phyloP scores from a whole-genome alignment of 345 rosid species.

The Camelina hispida region DNA sequence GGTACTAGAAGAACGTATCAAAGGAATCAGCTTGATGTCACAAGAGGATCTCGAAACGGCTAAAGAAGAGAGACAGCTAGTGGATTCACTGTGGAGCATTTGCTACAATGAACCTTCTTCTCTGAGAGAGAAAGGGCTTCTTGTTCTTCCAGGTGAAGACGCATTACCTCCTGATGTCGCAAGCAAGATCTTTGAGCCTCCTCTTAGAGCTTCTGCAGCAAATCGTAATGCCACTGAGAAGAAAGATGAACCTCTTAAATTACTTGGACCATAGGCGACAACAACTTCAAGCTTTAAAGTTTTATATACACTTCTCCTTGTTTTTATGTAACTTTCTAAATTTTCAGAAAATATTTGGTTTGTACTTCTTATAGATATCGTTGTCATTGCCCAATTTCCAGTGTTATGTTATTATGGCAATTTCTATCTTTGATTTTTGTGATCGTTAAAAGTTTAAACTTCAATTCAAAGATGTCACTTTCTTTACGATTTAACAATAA shows the following conservation, averaged over 20 bases:
- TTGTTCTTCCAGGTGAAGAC: constrained; percentile 85
- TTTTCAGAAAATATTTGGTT: not conserved
- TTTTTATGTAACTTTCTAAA: constrained; percentile 17
- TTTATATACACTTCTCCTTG: not conserved
- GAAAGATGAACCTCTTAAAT: constrained; percentile 63
- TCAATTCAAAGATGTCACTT: not conserved
- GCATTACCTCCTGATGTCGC: constrained; percentile 78
- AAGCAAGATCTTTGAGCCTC: constrained; percentile 83
- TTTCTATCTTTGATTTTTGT: constrained; percentile 1
- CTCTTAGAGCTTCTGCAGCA: constrained; percentile 79
- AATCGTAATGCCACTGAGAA: constrained; percentile 49
- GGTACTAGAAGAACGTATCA: constrained; percentile 72
- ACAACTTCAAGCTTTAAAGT: not conserved
- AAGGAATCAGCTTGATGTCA: constrained; percentile 70
- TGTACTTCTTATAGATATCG: not conserved
- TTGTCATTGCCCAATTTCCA: not conserved
- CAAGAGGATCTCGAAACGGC: constrained; percentile 79
- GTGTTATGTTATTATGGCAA: not conserved
- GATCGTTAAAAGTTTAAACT: not conserved
- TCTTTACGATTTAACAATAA: not conserved
- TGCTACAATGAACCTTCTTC: constrained; percentile 80
- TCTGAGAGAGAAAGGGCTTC: constrained; percentile 74
- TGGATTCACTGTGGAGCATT: constrained; percentile 76
- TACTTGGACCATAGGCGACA: constrained; percentile 55
- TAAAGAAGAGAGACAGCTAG: constrained; percentile 83